Evolutionary conservation across 2,329 filamentous ascomycete species (phyloP).

Genomic region (Emydomyces testavorans): DNA sequence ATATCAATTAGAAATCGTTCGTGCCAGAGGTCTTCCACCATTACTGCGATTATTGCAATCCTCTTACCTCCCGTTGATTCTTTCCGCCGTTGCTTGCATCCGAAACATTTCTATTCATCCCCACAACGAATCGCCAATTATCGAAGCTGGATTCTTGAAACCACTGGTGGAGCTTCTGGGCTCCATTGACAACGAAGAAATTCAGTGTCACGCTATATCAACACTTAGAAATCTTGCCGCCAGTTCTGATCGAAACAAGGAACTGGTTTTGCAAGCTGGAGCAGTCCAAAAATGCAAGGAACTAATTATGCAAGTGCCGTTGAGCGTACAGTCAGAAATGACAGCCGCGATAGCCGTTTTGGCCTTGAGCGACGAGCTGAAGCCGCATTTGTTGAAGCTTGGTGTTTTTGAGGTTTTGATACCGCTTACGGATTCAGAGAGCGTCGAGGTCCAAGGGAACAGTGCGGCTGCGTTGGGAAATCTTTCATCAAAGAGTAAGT

Average conservation of each 20-base stretch:
- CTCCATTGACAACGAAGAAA: constrained; percentile 95
- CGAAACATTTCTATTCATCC: constrained; percentile 98
- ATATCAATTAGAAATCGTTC: constrained; percentile 95
- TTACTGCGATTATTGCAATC: constrained; percentile 85
- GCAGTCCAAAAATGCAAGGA: constrained; percentile 99
- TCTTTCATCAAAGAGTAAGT: constrained; percentile 82
- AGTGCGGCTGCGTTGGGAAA: constrained; percentile 93
- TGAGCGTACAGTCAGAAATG: constrained; percentile 97
- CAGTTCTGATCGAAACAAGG: constrained; percentile 95
- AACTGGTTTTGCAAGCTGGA: constrained; percentile 89
- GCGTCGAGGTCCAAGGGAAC: constrained; percentile 96
- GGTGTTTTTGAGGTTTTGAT: constrained; percentile 96
- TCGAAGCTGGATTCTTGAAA: constrained; percentile 90
- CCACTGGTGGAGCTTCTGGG: constrained; percentile 87
- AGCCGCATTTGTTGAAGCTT: constrained; percentile 76
- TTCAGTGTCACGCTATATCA: constrained; percentile 96
- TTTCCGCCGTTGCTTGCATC: constrained; percentile 95
- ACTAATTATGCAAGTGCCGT: constrained; percentile 79
- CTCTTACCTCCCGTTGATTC: constrained; percentile 86
- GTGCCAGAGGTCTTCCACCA: constrained; percentile 71
- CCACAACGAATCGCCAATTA: constrained; percentile 94
- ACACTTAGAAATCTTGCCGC: constrained; percentile 90
- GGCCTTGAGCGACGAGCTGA: constrained; percentile 88
- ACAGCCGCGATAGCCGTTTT: constrained; percentile 97
- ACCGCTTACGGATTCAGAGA: constrained; percentile 84